Base-by-base conservation (phyloP, 2,329 filamentous ascomycete genomes). In the Pestalotiopsis sp. region DNA sequence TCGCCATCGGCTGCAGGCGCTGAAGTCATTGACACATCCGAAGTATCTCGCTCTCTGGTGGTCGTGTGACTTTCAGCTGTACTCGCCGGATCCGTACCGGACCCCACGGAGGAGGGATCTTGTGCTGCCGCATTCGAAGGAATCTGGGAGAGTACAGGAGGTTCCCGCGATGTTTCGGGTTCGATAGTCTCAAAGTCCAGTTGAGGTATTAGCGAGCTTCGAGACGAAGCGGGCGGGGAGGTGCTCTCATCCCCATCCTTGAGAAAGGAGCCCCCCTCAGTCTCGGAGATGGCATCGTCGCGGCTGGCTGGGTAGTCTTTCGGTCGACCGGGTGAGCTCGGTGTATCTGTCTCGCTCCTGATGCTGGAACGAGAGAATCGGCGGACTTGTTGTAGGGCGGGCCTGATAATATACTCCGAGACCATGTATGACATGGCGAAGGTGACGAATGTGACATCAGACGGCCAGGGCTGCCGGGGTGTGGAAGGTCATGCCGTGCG, bases 341-440 rank as follows among this genome's bases (percentile, higher is more conserved):
- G 73, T 70, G 71, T 78, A 23, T 78, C 76, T 71, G 71, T 72
- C 72, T 71, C 79, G 73, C 78, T 69, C 69, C 76, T 73, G 70
- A 80, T 77, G 65, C 76, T 74, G 39, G 75, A 76, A 62, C 73
- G 74, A 59, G 90, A 91, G 75, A 91, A 87, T 71, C 88, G 87
- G 71, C 88, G 87, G 74, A 89, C 89, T 79, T 91, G 89, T 77
- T 89, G 87, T 73, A 91, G 80, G 74, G 91, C 88, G 68, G 90
- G 89, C 71, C 90, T 90, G 79, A 91, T 89, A 74, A 91, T 81
- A 77, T 90, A 90, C 70, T 90, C 87, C 75, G 88, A 86, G 66
- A 91, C 88, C 74, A 91, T 81, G 73, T 85, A 89, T 78, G 87
- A 85, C 89, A 91, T 91, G 73, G 72, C 57, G 60, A 62, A 17